phyloP scores from a whole-genome alignment of 2,329 filamentous ascomycete genomes.

The Sclerotinia glacialis region DNA sequence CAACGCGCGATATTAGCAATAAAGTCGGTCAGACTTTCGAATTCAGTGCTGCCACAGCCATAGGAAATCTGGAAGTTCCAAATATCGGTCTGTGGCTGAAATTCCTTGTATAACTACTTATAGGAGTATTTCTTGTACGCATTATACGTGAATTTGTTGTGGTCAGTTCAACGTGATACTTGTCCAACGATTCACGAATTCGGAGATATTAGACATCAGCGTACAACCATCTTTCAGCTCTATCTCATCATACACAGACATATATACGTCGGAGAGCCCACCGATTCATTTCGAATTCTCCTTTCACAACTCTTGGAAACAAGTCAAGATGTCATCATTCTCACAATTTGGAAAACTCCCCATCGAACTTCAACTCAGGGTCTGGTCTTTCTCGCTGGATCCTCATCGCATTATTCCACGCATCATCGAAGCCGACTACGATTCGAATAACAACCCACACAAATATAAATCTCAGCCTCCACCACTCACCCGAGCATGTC shows the following conservation, averaged over 20 bases:
- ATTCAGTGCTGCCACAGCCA: background rate
- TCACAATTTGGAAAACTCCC: conserved; percentile 1
- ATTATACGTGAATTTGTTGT: background rate
- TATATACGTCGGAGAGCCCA: background rate
- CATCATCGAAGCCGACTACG: background rate
- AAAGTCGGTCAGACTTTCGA: background rate
- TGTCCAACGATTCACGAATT: background rate
- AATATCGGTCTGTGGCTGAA: background rate
- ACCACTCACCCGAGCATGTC: conserved; percentile 6
- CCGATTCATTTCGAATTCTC: background rate
- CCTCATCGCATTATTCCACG: conserved; percentile 6
- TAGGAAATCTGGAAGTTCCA: background rate
- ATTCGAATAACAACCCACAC: background rate
- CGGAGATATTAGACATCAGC: background rate
- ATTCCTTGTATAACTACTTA: background rate
- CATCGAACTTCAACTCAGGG: conserved; percentile 14
- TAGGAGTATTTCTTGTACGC: background rate
- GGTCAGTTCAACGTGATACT: conserved; percentile 1
- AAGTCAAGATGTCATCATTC: conserved; percentile 9
- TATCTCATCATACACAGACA: background rate
- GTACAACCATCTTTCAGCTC: background rate
- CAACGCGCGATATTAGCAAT: background rate
- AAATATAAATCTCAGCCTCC: conserved; percentile 12
- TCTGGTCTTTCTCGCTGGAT: conserved; percentile 11
- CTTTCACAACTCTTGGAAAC: background rate